Percentiles rank a stretch among this genome's conserved stretches.
These are phyloP conservation scores for Sporothrix schenckii DNA, from an alignment of 2,329 filamentous ascomycete genomes.

Conservation along the genomic window DNA sequence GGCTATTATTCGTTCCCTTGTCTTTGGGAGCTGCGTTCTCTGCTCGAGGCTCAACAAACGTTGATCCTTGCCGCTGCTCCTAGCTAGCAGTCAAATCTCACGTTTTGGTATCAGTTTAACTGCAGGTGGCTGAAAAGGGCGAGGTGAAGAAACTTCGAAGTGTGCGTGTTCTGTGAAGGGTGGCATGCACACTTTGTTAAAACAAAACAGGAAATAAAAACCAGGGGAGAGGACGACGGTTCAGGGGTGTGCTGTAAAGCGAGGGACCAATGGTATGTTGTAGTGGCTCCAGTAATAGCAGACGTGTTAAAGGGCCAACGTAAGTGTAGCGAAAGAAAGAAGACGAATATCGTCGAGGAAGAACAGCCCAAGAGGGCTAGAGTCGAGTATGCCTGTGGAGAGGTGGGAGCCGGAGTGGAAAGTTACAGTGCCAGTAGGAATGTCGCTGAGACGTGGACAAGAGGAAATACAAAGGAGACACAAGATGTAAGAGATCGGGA, in stretches of 20 bases:
- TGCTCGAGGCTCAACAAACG: neutral
- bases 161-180: neutral
- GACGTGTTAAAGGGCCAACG: neutral
- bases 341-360: neutral
- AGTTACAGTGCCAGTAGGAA: neutral
- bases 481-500: neutral
- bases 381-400: neutral
- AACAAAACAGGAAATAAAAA: neutral
- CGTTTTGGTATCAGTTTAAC: slow-evolving; percentile 7
- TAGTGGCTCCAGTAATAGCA: neutral
- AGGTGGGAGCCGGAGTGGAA: slow-evolving; percentile 12
- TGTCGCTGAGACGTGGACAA: neutral
- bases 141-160: neutral
- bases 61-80: neutral
- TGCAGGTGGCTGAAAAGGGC: slow-evolving; percentile 17
- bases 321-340: neutral
- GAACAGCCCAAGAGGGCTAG: slow-evolving; percentile 8
- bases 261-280: neutral
- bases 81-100: slow-evolving; percentile 6
- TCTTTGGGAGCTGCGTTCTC: neutral
- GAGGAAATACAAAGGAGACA: neutral
- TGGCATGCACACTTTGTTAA: neutral
- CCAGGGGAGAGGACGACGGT: neutral
- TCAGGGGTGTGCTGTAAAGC: slow-evolving; percentile 6
- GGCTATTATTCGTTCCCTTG: neutral